Percentiles rank a stretch among this genome's conserved stretches.
Evolutionary conservation across 257 asterid genomes (phyloP).

Genomic region (Solanum tarijense): DNA sequence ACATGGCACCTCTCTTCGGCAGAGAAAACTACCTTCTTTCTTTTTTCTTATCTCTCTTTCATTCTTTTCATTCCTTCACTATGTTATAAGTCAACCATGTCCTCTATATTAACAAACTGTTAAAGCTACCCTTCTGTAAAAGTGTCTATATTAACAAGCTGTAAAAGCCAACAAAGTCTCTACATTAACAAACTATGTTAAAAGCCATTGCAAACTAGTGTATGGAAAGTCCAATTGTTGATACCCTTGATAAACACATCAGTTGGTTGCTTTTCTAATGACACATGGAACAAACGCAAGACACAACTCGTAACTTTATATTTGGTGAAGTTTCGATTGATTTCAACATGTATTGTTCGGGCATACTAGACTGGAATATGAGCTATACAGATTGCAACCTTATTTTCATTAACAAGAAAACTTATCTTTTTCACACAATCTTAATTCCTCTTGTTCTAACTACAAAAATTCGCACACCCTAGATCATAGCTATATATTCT

Average conservation of each 20-base stretch:
- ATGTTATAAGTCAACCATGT: background rate
- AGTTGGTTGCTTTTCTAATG: background rate
- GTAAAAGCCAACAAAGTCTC: background rate
- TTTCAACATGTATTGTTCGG: no score
- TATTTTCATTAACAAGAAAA: no score
- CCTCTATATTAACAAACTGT: background rate
- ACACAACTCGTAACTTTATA: no score
- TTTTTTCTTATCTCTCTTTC: background rate
- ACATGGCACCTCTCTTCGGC: background rate
- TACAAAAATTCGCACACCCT: no score
- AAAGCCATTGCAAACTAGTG: background rate
- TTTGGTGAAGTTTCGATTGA: no score
- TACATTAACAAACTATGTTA: background rate
- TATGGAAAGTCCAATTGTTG: background rate
- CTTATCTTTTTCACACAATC: no score
- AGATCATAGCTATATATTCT: no score
- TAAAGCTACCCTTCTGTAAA: background rate
- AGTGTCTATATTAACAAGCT: background rate
- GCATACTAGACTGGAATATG: no score
- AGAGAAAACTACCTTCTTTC: background rate
- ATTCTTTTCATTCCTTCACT: background rate
- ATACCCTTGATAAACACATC: background rate
- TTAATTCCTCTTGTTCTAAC: no score
- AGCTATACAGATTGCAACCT: no score
- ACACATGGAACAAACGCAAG: no score